A percentile compares a stretch with the other conserved stretches of the same genome.
These are phyloP conservation scores for Beauveria asiatica DNA, from an alignment of 2,329 filamentous ascomycete species.

Conservation along the genomic window DNA sequence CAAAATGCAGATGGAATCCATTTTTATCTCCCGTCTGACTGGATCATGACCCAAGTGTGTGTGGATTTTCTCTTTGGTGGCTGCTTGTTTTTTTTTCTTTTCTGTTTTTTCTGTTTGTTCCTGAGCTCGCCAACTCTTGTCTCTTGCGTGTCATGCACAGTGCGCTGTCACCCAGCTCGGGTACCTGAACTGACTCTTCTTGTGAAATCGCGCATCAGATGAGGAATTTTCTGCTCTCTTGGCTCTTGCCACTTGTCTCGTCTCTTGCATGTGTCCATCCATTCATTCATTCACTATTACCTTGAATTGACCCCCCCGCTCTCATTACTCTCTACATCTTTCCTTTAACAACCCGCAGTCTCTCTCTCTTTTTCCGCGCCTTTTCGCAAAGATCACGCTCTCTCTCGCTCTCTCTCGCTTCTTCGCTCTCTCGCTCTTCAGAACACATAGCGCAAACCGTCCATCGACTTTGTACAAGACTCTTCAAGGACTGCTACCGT, in stretches of 20 bases:
- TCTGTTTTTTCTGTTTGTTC: neutral
- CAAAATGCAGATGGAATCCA: too few species aligned
- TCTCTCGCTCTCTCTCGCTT: neutral
- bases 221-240: neutral
- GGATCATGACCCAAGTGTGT: too few species aligned
- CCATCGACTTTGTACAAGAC: neutral
- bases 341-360: neutral
- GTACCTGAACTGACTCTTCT: neutral
- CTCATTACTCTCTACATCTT: neutral
- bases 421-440: neutral
- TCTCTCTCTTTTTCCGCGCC: neutral
- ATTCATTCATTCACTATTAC: neutral
- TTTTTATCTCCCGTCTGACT: too few species aligned
- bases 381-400: neutral
- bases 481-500: neutral
- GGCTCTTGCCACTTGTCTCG: neutral
- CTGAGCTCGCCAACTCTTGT: neutral
- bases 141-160: neutral
- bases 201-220: neutral
- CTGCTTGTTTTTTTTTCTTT: neutral
- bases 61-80: neutral
- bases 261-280: neutral
- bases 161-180: neutral
- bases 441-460: neutral
- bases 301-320: neutral